phyloP scores from a whole-genome alignment of 495 filamentous ascomycete genomes.

The Trichoderma erinaceum region DNA sequence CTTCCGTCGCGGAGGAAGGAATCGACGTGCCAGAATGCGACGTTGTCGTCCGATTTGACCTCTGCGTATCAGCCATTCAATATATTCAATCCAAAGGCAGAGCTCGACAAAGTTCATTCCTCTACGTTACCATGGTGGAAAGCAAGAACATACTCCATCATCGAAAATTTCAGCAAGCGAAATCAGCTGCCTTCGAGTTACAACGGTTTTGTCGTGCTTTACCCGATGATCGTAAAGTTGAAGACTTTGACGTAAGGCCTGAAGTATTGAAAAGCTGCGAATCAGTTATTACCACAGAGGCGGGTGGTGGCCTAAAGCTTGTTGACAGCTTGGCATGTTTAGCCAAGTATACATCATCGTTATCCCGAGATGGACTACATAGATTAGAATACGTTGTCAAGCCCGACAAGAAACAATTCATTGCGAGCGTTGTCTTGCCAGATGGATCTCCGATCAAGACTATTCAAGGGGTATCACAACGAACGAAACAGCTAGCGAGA shows the following conservation, averaged over 20 bases:
- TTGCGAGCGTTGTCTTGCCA: constrained; percentile 79
- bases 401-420: constrained; percentile 51
- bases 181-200: constrained; percentile 50
- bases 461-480: constrained; percentile 52
- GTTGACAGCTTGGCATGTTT: constrained; percentile 61
- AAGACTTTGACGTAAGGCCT: constrained; percentile 51
- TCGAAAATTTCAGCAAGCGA: constrained; percentile 50
- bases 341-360: constrained; percentile 46
- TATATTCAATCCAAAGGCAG: constrained; percentile 95
- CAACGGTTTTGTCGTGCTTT: constrained; percentile 67
- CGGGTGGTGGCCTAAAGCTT: constrained; percentile 78
- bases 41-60: constrained; percentile 78
- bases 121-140: constrained; percentile 82
- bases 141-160: constrained; percentile 54
- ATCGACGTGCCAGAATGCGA: constrained; percentile 97
- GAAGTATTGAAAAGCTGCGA: background rate
- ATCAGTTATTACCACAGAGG: constrained; percentile 46
- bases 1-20: constrained; percentile 90
- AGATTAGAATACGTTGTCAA: constrained; percentile 59
- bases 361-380: constrained; percentile 46
- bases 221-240: constrained; percentile 67
- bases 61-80: constrained; percentile 88
- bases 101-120: constrained; percentile 68
- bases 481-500: constrained; percentile 73
- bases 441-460: constrained; percentile 64